Evolutionary conservation across 148 eudicot genomes (phyloP), one percentile per base, ranked within the genome.

Genomic region (Salicornia ramosissima): DNA sequence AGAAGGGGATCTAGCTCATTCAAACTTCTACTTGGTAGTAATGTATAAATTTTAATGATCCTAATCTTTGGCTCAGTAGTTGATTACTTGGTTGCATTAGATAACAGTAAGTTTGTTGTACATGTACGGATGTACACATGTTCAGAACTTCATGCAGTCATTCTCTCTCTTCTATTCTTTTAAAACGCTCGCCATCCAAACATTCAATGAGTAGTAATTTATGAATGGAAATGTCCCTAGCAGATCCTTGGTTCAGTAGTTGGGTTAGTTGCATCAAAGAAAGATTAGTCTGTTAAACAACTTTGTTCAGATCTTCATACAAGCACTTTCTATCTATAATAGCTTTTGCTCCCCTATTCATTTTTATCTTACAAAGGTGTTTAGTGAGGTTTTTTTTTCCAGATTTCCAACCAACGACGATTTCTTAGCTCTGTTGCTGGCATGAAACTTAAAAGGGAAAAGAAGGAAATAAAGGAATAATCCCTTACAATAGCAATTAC

Each of bases 401-500:
- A 60, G 1, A 59, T 6, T 6, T n/a, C 26, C 15, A 10, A 13
- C 63, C 42, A n/a, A 36, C 46, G 21, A 33, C 2, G 6, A 36
- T 8, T 24, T 4, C 13, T 22, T 21, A 63, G 50, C 19, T 24
- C 67, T 2, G 3, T 9, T 21, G 25, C 24, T 24, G 9, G 28
- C 67, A 63, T 7, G 25, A 24, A 21, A 63, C 10, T 11, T 4
- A 24, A 13, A 2, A 40, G n/a, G 11, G 5, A 0, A n/a, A 36
- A 61, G 10, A 63, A 63, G n/a, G 30, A 65, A 28, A 49, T 33
- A 64, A 30, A 46, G 26, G 65, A 30, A 34, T 13, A 50, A 24
- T 50, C 67, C n/a, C 83, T 86, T 89, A 94, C 99, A 74, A 95
- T 75, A 72, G 99, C 99, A 80, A 89, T 80, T 39, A 89, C 91